Evolutionary conservation across 2,329 filamentous ascomycete genomes (phyloP), one percentile per base, ranked within the genome.

Genomic region (Diplodia intermedia): DNA sequence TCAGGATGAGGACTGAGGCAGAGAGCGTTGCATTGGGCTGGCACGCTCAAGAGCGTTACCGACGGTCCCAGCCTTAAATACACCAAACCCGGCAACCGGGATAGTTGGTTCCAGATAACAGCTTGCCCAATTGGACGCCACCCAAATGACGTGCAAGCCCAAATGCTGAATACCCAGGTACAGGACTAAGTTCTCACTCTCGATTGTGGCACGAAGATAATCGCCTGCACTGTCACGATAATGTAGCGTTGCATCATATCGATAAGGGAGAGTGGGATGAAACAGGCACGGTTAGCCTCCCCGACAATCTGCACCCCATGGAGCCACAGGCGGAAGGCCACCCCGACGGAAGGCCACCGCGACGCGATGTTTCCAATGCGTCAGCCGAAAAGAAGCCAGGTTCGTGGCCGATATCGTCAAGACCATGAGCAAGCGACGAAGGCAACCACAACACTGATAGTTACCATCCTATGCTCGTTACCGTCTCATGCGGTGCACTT

Each of bases 201-300:
- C 9, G 11, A 55, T 33, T 12, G 8, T 4, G 14, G 9, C 15
- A 12, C 7, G 8, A 4, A 36, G 26, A 31, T 18, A 36, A 12
- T 12, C 18, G n/a, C 3, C 9, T 36, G 12, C 11, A 33, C 26
- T 55, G 23, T n/a, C 53, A 18, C 8, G 53, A 55, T 55, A 55
- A n/a, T 26, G 23, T 18, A 53, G 50, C 12, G 11, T 33, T 38
- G 53, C 31, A 55, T 55, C 53, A 55, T 55, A 12, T 36, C 31
- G 53, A 55, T 55, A 55, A 55, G 29, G 11, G 31, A 55, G 31
- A 55, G 53, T 55, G 53, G 53, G 53, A 55, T 55, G 29, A 8
- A n/a, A n/a, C 18, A 3, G 9, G n/a, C 20, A 36, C 11, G 53
- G 31, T 31, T 33, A 20, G n/a, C 29, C 18, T 36, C 14, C 31